phyloP scores from a whole-genome alignment of 2,329 filamentous ascomycete genomes.

The Periconia sp. region DNA sequence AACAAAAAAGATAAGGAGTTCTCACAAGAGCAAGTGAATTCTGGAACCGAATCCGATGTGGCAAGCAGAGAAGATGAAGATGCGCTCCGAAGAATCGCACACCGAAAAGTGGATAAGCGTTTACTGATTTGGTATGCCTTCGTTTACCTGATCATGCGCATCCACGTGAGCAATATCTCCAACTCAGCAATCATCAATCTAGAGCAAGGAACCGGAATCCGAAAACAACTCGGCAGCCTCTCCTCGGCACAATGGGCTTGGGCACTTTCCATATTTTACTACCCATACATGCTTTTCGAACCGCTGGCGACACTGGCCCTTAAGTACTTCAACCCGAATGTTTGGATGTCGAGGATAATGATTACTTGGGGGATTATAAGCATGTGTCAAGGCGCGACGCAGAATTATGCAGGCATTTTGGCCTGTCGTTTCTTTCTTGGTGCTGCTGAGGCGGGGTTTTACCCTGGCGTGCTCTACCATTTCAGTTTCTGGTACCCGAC shows the following conservation, averaged over 20 bases:
- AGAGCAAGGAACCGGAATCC: constrained; percentile 35
- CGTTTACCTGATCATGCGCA: constrained; percentile 34
- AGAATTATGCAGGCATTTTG: constrained; percentile 47
- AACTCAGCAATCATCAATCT: constrained; percentile 41
- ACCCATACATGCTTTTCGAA: constrained; percentile 38
- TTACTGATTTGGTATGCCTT: constrained; percentile 37
- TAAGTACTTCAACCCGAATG: constrained; percentile 20
- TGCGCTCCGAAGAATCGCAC: constrained; percentile 15
- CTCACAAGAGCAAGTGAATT: constrained; percentile 7
- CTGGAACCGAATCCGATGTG: constrained; percentile 11
- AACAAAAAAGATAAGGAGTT: constrained; percentile 2
- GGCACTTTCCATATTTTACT: constrained; percentile 38
- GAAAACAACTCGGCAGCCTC: constrained; percentile 34
- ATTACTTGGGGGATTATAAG: constrained; percentile 32
- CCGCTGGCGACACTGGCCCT: constrained; percentile 24
- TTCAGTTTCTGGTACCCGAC: constrained; percentile 63
- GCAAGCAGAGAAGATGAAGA: constrained; percentile 6
- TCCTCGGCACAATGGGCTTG: constrained; percentile 36
- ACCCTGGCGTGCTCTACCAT: constrained; percentile 49
- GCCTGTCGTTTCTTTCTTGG: constrained; percentile 46
- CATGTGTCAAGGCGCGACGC: constrained; percentile 50
- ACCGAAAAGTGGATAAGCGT: constrained; percentile 37
- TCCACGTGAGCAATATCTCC: constrained; percentile 35
- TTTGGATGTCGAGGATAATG: constrained; percentile 28
- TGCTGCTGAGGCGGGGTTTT: constrained; percentile 30